Evolutionary conservation across 2,329 filamentous ascomycete species (phyloP), one percentile per base, ranked within the genome.

Genomic region (Dactylellina leptospora): DNA sequence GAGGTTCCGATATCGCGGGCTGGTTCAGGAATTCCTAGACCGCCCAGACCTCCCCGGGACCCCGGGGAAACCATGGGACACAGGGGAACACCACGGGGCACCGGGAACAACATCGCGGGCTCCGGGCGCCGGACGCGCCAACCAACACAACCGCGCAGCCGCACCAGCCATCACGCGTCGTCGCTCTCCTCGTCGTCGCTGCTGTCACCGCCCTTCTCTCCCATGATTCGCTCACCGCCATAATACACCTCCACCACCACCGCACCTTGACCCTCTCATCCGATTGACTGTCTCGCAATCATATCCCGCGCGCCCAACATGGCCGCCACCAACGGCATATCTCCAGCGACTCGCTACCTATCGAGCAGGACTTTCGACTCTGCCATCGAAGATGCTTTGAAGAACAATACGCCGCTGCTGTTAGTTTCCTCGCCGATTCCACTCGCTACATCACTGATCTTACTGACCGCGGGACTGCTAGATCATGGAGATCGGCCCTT

Each of bases 391-490:
- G 75, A 76, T 72, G 75, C 75, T 27, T 85, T 97, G 78, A 88
- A 86, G 77, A 91, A 91, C 81, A 88, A 93, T 80, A 86, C 86
- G 78, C 85, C 89, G 79, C 84, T 97, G 78, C 85, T 96, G 90
- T 96, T 85, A 79, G 88, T 84, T n/a, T 22, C 9, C 33, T 2
- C 33, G 3, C 9, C 54, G n/a, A 28, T 74, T 8, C 33, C 48
- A 44, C 53, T 68, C 47, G 33, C 55, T 54, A 47, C 40, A 36
- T 71, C 66, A 33, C 60, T 76, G 61, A 48, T 48, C 75, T 71
- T 74, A 76, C 88, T 87, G 87, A 85, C 83, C 87, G 74, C 85
- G 84, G 75, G 83, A 82, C 61, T 84, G 85, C 69, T 83, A 93
- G 82, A 78, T 86, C 84, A 74, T 88, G 85, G 85, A 83, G 82